A percentile compares a stretch with the other conserved stretches of the same genome.
phyloP scores from a whole-genome alignment of 2,329 filamentous ascomycete genomes.

The Xylaria sp. region DNA sequence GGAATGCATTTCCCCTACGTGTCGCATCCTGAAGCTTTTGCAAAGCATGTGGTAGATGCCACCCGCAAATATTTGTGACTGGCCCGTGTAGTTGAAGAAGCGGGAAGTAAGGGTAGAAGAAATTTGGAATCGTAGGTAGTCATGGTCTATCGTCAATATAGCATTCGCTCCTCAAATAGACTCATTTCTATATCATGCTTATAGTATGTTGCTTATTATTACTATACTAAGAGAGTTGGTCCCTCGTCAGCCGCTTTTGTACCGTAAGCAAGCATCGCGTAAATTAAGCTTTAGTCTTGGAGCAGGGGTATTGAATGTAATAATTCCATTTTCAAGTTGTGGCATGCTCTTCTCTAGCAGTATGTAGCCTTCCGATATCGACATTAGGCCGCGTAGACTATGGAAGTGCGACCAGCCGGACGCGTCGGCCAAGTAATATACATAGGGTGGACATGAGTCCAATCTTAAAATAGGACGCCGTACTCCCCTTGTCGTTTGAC shows the following conservation, averaged over 20 bases:
- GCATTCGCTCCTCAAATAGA: too few relatives aligned
- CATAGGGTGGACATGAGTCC: not conserved
- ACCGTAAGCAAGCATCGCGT: not conserved
- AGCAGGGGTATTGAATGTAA: conserved; percentile 16
- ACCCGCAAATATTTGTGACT: conserved; percentile 31
- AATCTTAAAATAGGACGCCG: not conserved
- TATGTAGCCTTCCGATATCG: not conserved
- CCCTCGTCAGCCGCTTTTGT: not conserved
- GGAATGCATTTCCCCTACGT: conserved; percentile 38
- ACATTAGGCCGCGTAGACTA: not conserved
- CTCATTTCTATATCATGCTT: too few relatives aligned
- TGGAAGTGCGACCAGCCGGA: not conserved
- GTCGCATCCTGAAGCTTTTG: conserved; percentile 32
- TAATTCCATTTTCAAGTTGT: conserved; percentile 3
- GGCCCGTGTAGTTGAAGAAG: not conserved
- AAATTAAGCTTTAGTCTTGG: not conserved
- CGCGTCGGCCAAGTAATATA: conserved; percentile 5
- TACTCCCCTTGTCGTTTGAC: not conserved
- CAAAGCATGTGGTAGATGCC: conserved; percentile 30
- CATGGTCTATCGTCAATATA: too few relatives aligned
- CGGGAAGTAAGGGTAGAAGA: not conserved
- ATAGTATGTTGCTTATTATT: too few relatives aligned
- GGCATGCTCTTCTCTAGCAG: not conserved
- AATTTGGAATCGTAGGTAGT: not conserved
- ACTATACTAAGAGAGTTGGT: not conserved